These are phyloP conservation scores for Cajanus cajan DNA, from an alignment of 306 rosid genomes.

Conservation along the genomic window DNA sequence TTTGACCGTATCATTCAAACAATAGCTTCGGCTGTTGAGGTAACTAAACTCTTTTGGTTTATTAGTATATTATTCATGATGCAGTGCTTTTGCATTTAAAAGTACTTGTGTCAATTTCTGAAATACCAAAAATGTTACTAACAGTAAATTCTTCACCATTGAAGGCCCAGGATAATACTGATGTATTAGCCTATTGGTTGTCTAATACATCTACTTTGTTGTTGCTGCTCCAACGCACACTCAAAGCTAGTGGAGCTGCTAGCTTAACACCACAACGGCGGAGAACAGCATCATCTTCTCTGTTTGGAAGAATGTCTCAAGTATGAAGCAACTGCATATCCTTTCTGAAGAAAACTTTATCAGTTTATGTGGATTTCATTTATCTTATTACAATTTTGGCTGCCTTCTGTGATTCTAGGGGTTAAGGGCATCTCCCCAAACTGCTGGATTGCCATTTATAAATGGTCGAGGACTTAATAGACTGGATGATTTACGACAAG, in stretches of 20 bases:
- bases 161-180: constrained; percentile 90
- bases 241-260: constrained; percentile 99
- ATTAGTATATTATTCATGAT: constrained; percentile 18
- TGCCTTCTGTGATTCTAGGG: constrained; percentile 59
- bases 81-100: constrained; percentile 26
- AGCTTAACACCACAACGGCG: constrained; percentile 99
- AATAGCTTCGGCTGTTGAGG: constrained; percentile 96
- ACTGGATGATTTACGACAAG: constrained; percentile 93
- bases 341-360: constrained; percentile 22
- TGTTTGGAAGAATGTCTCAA: constrained; percentile 99
- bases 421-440: constrained; percentile 89
- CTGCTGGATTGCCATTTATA: constrained; percentile 85
- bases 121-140: constrained; percentile 25
- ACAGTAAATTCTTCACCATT: constrained; percentile 35
- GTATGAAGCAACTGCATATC: constrained; percentile 47
- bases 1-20: constrained; percentile 96
- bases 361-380: constrained; percentile 19
- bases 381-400: constrained; percentile 17
- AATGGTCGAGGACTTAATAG: constrained; percentile 88
- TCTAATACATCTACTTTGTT: constrained; percentile 93
- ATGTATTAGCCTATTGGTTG: constrained; percentile 90
- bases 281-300: constrained; percentile 84
- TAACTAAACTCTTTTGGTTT: constrained; percentile 36
- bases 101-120: neutral
- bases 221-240: constrained; percentile 97